Evolutionary conservation across 1,284 basidiomycete species (phyloP).

Genomic region (Cerrena zonata): DNA sequence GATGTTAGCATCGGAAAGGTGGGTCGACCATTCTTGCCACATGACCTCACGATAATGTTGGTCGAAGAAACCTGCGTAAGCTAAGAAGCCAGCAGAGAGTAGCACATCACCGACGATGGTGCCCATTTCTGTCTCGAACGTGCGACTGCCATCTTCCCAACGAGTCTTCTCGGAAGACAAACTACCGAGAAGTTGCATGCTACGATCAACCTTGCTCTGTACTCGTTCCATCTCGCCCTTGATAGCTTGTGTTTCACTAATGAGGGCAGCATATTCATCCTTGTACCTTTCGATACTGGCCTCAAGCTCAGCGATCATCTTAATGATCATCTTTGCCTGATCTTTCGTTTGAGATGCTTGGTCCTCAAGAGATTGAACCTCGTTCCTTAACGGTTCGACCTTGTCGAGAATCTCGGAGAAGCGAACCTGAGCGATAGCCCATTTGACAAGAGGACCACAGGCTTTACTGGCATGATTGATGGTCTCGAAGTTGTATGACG

Average conservation of each 20-base stretch:
- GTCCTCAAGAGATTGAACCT: constrained; percentile 87
- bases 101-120: constrained; percentile 97
- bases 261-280: constrained; percentile 94
- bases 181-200: constrained; percentile 91
- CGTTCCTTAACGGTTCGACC: constrained; percentile 92
- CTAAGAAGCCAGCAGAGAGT: constrained; percentile 92
- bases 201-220: constrained; percentile 93
- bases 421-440: constrained; percentile 94
- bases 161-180: constrained; percentile 91
- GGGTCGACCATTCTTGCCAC: constrained; percentile 93
- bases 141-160: constrained; percentile 93
- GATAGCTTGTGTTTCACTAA: constrained; percentile 96
- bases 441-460: constrained; percentile 96
- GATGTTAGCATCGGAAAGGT: constrained; percentile 85
- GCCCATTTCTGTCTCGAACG: constrained; percentile 97
- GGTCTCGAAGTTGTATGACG: constrained; percentile 91
- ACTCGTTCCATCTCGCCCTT: constrained; percentile 98
- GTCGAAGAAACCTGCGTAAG: constrained; percentile 98
- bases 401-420: constrained; percentile 98
- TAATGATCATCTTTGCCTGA: constrained; percentile 83
- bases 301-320: constrained; percentile 91
- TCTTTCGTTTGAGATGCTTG: constrained; percentile 92
- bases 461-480: constrained; percentile 95
- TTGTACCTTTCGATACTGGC: constrained; percentile 92
- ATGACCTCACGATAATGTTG: constrained; percentile 96